phyloP scores from a whole-genome alignment of 192 early-diverging fungal genomes.

The Glomus cerebriforme region DNA sequence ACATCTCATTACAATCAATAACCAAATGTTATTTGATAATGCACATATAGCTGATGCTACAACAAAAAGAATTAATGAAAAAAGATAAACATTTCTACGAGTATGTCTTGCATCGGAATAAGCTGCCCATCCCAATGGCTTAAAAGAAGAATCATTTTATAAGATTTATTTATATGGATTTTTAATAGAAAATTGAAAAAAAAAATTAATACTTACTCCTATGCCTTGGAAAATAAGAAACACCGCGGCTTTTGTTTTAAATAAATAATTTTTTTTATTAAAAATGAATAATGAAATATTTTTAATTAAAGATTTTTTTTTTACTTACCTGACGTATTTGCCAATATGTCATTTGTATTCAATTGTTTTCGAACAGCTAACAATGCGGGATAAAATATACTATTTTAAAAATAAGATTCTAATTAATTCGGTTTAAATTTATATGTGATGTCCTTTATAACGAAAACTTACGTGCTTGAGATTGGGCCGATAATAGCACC shows the following conservation, averaged over 20 bases:
- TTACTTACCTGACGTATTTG: neutral
- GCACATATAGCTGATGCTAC: conserved; percentile 40
- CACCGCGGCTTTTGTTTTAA: neutral
- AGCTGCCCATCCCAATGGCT: conserved; percentile 48
- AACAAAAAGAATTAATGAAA: conserved; percentile 43
- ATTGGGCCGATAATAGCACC: neutral
- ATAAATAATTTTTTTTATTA: neutral
- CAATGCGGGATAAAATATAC: conserved; percentile 22
- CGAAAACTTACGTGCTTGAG: neutral
- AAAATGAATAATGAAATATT: neutral
- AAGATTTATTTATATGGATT: conserved; percentile 13
- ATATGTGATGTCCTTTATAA: neutral
- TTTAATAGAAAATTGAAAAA: neutral
- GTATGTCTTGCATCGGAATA: conserved; percentile 40
- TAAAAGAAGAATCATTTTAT: conserved; percentile 4
- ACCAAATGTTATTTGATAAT: conserved; percentile 39
- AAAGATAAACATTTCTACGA: conserved; percentile 43
- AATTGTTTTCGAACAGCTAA: neutral
- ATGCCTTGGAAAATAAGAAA: neutral
- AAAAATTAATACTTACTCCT: neutral
- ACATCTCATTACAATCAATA: conserved; percentile 40
- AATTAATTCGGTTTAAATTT: neutral
- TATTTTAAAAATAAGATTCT: neutral
- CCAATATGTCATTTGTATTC: neutral
- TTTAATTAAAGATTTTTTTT: neutral